A percentile compares a stretch with the other conserved stretches of the same genome.
These are phyloP conservation scores for Marvania coccoides DNA, from an alignment of 139 green algal species.

Conservation along the genomic window DNA sequence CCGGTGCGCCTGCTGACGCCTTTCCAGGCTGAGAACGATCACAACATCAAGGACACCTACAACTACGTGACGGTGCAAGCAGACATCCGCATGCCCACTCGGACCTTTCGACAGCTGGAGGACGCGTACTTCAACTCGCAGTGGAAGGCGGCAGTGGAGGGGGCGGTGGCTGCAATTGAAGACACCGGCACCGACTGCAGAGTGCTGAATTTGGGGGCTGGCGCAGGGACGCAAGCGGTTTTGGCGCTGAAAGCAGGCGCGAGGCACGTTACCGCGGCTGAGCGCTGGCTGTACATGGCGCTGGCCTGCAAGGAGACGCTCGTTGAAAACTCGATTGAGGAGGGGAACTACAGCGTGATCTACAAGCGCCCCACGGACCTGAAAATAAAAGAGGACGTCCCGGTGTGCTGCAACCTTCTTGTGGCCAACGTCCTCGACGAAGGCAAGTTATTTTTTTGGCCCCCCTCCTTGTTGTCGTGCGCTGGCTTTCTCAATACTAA, in stretches of 20 bases:
- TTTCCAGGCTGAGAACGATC: slow-evolving; percentile 72
- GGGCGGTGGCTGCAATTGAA: slow-evolving; percentile 11
- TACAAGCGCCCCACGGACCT: slow-evolving; percentile 71
- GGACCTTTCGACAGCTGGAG: slow-evolving; percentile 35
- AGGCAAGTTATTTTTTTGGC: slow-evolving; percentile 23
- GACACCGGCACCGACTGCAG: slow-evolving; percentile 46
- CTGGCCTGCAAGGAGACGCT: slow-evolving; percentile 54
- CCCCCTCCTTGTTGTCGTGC: neutral
- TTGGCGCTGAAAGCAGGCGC: slow-evolving; percentile 59
- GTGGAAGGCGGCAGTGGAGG: slow-evolving; percentile 29
- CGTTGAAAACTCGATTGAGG: slow-evolving; percentile 31
- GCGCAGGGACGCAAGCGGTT: slow-evolving; percentile 52
- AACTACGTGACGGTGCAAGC: slow-evolving; percentile 79
- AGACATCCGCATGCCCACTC: slow-evolving; percentile 48
- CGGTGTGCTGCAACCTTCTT: slow-evolving; percentile 55
- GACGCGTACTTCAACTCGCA: slow-evolving; percentile 29
- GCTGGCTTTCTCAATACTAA: neutral
- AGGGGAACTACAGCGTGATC: slow-evolving; percentile 35
- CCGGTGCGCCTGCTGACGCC: slow-evolving; percentile 56
- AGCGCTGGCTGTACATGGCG: slow-evolving; percentile 76
- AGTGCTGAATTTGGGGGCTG: slow-evolving; percentile 54
- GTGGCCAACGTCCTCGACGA: slow-evolving; percentile 68
- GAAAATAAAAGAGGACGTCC: slow-evolving; percentile 46
- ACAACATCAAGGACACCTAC: slow-evolving; percentile 75
- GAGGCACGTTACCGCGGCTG: slow-evolving; percentile 59